phyloP scores from a whole-genome alignment of 192 early-diverging fungal genomes.

The Coemansia nantahalensis region DNA sequence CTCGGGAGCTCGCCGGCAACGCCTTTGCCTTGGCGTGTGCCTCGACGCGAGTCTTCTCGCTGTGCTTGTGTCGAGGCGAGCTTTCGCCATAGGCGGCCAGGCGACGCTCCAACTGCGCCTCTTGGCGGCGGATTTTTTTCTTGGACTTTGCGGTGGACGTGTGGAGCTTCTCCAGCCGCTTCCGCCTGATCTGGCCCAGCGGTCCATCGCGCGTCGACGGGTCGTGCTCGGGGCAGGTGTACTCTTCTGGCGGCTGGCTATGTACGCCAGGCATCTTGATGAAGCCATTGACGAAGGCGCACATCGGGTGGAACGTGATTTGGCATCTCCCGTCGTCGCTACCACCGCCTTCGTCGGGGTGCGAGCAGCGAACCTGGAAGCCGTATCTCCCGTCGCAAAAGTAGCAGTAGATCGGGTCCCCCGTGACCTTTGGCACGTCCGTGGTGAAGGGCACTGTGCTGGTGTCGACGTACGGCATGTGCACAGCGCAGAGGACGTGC shows the following conservation, averaged over 20 bases:
- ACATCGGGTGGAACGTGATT: conserved; percentile 45
- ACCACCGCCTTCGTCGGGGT: neutral
- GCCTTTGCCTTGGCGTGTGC: no score
- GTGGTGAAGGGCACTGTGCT: conserved; percentile 38
- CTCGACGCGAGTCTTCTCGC: no score
- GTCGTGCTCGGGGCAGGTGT: conserved; percentile 25
- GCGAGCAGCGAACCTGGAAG: conserved; percentile 33
- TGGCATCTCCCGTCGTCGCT: conserved; percentile 6
- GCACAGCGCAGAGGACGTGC: conserved; percentile 50
- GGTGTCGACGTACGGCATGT: conserved; percentile 34
- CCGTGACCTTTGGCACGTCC: conserved; percentile 21
- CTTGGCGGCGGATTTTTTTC: no score
- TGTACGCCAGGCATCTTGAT: conserved; percentile 16
- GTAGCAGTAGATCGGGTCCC: conserved; percentile 10
- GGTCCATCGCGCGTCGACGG: no score
- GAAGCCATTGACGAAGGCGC: conserved; percentile 40
- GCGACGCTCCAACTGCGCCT: no score
- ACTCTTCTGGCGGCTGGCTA: conserved; percentile 17
- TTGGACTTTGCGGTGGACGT: no score
- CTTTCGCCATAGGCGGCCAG: no score
- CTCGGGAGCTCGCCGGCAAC: no score
- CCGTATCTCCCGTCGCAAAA: conserved; percentile 35
- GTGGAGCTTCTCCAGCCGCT: no score
- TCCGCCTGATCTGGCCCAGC: no score
- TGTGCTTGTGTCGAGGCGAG: no score